Base-by-base conservation (phyloP, 345 rosid genomes). In the Gossypium sturtianum region DNA sequence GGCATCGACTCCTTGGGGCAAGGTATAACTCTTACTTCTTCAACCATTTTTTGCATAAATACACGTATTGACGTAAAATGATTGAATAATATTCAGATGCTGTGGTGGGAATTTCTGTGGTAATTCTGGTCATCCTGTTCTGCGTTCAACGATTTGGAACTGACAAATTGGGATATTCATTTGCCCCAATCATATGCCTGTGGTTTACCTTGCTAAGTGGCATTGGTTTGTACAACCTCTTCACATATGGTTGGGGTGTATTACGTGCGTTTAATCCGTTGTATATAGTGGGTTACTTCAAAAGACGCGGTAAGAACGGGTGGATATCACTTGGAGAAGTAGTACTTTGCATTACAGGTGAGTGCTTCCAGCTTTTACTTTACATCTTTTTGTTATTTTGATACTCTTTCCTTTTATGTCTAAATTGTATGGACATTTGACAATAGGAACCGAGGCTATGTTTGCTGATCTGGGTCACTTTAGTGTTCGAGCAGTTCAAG, bases 381-480 rank as follows among this genome's bases (percentile, higher is more conserved):
- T 25, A 59, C 25, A 20, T 53, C 19, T 52, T 48, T 51, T 9
- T 57, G 10, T 70, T 52, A 9, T 49, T 59, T 60, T 22, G 10
- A 34, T 5, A n/a, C 0, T n/a, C 7, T 34, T 45, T 19, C 23
- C 19, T 3, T 23, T 16, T 19, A 48, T 23, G 13, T 20, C 22
- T 58, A 25, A 20, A 2, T 63, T 16, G 8, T 17, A 16, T 3
- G 58, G 38, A 68, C 58, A 0, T 49, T 4, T 68, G 19, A 25
- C 1, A 4, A 43, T 71, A 87, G 97, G 98, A 2, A 81, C 96
- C 1, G 98, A 93, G 60, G 98, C 97, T 19, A 89, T 91, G 91
- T 91, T 91, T 76, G 96, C 96, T 73, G 96, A 93, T 83, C 77
- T 93, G 10, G 97, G 93, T 17, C 97, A 93, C 80, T 93, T 93